phyloP scores from a whole-genome alignment of 1,284 basidiomycete species.

The Irpex rosettiformis region DNA sequence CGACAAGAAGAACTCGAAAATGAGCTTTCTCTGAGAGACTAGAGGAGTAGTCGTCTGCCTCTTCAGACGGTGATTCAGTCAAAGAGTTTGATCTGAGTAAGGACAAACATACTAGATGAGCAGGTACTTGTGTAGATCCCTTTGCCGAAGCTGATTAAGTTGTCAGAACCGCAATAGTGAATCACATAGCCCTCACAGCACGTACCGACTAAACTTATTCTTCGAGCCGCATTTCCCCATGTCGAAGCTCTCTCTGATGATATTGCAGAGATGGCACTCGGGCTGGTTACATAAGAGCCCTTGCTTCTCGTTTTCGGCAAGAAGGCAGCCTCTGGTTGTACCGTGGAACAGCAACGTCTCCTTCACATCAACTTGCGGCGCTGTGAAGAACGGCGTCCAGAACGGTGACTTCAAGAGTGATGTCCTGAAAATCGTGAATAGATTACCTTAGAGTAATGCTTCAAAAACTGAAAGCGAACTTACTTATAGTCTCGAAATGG shows the following conservation, averaged over 20 bases:
- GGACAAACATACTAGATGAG: constrained; percentile 48
- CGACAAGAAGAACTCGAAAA: constrained; percentile 47
- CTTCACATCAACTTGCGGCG: constrained; percentile 36
- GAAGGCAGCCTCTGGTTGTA: constrained; percentile 47
- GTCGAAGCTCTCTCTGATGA: constrained; percentile 53
- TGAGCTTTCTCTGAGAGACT: constrained; percentile 36
- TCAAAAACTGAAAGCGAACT: constrained; percentile 9
- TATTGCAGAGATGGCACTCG: constrained; percentile 48
- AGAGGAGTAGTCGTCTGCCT: constrained; percentile 56
- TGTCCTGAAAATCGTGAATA: not conserved
- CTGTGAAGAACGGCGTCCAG: constrained; percentile 21
- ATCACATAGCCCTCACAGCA: not conserved
- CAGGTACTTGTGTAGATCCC: constrained; percentile 61
- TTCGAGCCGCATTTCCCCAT: constrained; percentile 50
- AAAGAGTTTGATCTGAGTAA: constrained; percentile 2
- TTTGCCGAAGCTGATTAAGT: constrained; percentile 45
- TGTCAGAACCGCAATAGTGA: constrained; percentile 1
- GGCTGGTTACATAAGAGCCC: constrained; percentile 43
- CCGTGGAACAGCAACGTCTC: constrained; percentile 55
- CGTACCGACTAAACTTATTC: constrained; percentile 48
- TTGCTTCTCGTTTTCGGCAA: constrained; percentile 46
- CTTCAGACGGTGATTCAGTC: constrained; percentile 29
- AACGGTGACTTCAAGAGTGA: constrained; percentile 6
- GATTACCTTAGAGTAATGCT: not conserved
- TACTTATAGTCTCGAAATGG: constrained; percentile 51